phyloP scores from a whole-genome alignment of 768 basidiomycete species.

The Tylopilus sp. region DNA sequence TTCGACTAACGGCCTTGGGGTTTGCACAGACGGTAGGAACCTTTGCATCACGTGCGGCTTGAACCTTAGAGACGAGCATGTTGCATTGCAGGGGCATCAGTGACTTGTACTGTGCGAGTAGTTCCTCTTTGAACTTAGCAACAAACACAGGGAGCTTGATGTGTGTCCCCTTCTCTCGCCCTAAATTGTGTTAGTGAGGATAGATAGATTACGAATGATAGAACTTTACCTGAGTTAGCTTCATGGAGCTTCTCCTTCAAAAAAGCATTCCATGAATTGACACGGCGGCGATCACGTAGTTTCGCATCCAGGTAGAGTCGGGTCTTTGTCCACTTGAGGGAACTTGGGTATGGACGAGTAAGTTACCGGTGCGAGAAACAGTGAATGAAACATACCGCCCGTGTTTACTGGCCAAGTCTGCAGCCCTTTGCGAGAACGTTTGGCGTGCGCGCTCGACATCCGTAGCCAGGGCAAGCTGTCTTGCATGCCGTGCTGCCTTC shows the following conservation, averaged over 20 bases:
- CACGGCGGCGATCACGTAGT: not conserved
- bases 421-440: not conserved
- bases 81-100: not conserved
- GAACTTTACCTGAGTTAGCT: not conserved
- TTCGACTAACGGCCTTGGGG: not conserved
- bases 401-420: not conserved
- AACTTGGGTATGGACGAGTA: not conserved
- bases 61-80: not conserved
- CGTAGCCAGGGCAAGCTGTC: not conserved
- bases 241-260: not conserved
- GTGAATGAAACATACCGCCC: not conserved
- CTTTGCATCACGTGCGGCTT: not conserved
- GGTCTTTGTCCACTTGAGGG: not conserved
- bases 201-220: too few species aligned
- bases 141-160: not conserved
- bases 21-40: not conserved
- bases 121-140: not conserved
- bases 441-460: not conserved
- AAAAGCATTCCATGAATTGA: not conserved
- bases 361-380: not conserved
- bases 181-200: too few species aligned
- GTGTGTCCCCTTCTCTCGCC: not conserved
- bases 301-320: not conserved
- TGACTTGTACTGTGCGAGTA: not conserved
- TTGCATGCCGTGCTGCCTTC: not conserved